These are phyloP conservation scores for Dendrocalamus sinicus DNA, from an alignment of 176 grass and related monocot genomes.

Conservation along the genomic window DNA sequence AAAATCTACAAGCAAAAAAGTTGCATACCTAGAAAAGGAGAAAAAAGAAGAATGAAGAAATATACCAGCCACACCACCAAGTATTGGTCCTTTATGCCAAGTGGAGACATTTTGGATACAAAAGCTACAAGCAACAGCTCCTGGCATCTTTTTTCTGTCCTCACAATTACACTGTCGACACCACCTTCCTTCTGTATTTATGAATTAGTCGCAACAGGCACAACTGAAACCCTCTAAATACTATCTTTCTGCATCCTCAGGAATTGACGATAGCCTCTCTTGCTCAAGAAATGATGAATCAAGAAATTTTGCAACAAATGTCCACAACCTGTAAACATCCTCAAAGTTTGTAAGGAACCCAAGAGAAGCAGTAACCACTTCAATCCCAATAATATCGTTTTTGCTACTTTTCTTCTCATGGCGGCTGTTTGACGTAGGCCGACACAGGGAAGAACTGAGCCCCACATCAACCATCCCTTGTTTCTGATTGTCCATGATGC, in stretches of 20 bases:
- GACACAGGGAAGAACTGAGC: constrained; percentile 56
- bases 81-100: constrained; percentile 55
- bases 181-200: constrained; percentile 45
- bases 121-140: constrained; percentile 53
- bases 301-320: constrained; percentile 92
- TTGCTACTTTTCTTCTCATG: constrained; percentile 73
- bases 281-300: constrained; percentile 73
- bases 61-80: constrained; percentile 49
- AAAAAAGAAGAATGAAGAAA: constrained; percentile 81
- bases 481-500: constrained; percentile 68
- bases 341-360: constrained; percentile 98
- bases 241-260: constrained; percentile 70
- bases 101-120: constrained; percentile 43
- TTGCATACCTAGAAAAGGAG: constrained; percentile 48
- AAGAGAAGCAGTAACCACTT: constrained; percentile 94
- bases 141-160: constrained; percentile 52
- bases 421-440: constrained; percentile 52
- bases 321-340: constrained; percentile 95
- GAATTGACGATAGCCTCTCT: constrained; percentile 76
- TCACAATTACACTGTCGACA: constrained; percentile 41
- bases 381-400: constrained; percentile 60
- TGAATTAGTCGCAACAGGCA: constrained; percentile 48
- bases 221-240: constrained; percentile 45
- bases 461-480: constrained; percentile 59
- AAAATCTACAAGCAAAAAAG: constrained; percentile 72